Conservation (phyloP, 2,329 filamentous ascomycete species). For the Septoria petroselini region DNA sequence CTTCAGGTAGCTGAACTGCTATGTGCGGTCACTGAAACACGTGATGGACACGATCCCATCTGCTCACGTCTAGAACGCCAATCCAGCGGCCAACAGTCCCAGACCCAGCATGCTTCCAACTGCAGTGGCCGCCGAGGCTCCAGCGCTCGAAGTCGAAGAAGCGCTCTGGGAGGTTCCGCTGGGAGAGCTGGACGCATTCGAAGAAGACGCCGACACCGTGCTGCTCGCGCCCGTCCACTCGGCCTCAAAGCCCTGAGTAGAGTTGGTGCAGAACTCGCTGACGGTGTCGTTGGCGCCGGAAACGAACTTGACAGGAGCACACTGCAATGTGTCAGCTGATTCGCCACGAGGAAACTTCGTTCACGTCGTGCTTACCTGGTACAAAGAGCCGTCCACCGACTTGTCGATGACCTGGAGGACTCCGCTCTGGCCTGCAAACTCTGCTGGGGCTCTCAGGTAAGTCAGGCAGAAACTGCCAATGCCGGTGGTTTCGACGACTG, state of each 20-base stretch:
- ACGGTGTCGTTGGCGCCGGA: constrained; percentile 32
- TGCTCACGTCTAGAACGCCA: constrained; percentile 20
- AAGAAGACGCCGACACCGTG: constrained; percentile 4
- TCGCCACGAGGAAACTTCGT: no score
- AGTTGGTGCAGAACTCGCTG: constrained; percentile 30
- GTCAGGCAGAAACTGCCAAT: constrained; percentile 33
- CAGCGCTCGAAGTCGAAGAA: constrained; percentile 18
- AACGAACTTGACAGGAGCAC: constrained; percentile 35
- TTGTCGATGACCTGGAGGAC: constrained; percentile 35
- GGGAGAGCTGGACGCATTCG: not conserved
- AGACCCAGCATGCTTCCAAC: constrained; percentile 25
- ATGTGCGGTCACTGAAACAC: no score
- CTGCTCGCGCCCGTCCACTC: constrained; percentile 21
- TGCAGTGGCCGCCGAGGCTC: constrained; percentile 22
- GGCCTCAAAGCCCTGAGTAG: constrained; percentile 29
- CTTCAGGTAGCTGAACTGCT: no score
- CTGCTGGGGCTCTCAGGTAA: constrained; percentile 27
- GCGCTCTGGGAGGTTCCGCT: not conserved
- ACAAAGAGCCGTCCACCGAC: constrained; percentile 32
- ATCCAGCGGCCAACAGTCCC: constrained; percentile 24
- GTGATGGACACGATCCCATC: not conserved
- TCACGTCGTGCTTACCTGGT: constrained; percentile 31
- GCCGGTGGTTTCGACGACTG: constrained; percentile 30
- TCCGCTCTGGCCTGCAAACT: constrained; percentile 32
- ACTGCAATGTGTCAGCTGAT: constrained; percentile 22